Evolutionary conservation across 441 rosid genomes (phyloP), one percentile per base, ranked within the genome.

Genomic region (Gossypium laxum): DNA sequence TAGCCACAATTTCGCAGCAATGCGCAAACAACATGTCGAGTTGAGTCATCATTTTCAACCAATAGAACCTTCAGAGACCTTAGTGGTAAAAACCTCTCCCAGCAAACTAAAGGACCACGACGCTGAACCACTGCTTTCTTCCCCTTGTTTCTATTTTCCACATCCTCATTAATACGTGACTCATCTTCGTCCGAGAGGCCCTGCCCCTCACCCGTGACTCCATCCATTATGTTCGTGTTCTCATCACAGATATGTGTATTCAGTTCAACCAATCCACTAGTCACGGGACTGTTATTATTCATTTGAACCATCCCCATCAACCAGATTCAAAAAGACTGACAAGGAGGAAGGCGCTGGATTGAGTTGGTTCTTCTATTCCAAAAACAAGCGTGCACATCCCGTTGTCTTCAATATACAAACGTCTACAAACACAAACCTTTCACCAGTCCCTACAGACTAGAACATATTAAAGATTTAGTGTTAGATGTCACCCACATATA

Each of bases 31-130:
- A 84, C 79, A 64, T 80, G 83, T 12, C 88, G 77, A 30, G 89
- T 84, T 21, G 87, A 81, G 71, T 84, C 83, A 61, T 86, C 87
- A 21, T 68, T 79, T 70, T 86, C 88, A n/a, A 81, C 89, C 73
- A 86, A 75, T 52, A 86, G 79, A 78, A 86, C 88, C 76, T 82
- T 86, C 21, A 86, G 77, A 56, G 86, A 80, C 59, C 75, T 78
- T 57, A 69, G 45, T 5, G 88, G 80, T 30, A 85, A 74, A 73
- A 85, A 77, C 66, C 72, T 77, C 74, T 85, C 81, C 88, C 85
- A 77, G 21, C 32, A n/a, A 51, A 80, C 74, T 19, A 52, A n/a
- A 60, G 85, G 73, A 56, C 79, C 77, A 21, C 38, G 76, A 59
- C 12, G 72, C 71, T 75, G 78, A 70, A 75, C 71, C n/a, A 47